Percentiles rank a stretch among this genome's conserved stretches.
phyloP scores from a whole-genome alignment of 2,329 filamentous ascomycete genomes.

The Fusarium nodosum region DNA sequence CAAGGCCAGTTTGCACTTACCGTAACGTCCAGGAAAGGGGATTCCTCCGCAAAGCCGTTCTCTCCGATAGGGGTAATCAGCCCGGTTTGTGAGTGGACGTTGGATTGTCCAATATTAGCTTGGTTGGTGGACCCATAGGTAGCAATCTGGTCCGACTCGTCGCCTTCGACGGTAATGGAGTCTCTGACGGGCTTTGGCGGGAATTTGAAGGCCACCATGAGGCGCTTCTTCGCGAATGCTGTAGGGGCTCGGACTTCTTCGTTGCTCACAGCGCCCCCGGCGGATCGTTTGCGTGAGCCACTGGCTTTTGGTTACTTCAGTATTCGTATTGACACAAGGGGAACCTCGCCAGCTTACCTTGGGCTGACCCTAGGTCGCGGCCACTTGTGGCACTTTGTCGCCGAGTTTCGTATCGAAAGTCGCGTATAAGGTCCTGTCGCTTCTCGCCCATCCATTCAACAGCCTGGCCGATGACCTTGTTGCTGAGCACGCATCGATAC shows the following conservation, averaged over 20 bases:
- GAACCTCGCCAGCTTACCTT: not conserved
- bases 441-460: slow-evolving; percentile 10
- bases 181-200: not conserved
- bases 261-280: not conserved
- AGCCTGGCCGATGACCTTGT: not conserved
- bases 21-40: not conserved
- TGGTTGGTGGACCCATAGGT: not conserved
- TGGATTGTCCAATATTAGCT: not conserved
- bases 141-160: not conserved
- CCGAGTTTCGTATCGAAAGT: too few relatives aligned
- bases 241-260: not conserved
- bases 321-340: not conserved
- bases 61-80: not conserved
- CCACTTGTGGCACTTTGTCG: too few relatives aligned
- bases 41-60: not conserved
- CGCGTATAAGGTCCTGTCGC: not conserved
- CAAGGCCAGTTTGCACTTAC: not conserved
- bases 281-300: not conserved
- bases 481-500: not conserved
- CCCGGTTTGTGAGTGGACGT: not conserved
- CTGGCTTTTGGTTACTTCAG: not conserved
- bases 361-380: rapidly evolving
- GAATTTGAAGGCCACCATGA: slow-evolving; percentile 5
- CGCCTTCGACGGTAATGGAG: slow-evolving; percentile 3
- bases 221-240: slow-evolving; percentile 1